Conservation (phyloP, 2,329 filamentous ascomycete species). For the Alternaria sp. region DNA sequence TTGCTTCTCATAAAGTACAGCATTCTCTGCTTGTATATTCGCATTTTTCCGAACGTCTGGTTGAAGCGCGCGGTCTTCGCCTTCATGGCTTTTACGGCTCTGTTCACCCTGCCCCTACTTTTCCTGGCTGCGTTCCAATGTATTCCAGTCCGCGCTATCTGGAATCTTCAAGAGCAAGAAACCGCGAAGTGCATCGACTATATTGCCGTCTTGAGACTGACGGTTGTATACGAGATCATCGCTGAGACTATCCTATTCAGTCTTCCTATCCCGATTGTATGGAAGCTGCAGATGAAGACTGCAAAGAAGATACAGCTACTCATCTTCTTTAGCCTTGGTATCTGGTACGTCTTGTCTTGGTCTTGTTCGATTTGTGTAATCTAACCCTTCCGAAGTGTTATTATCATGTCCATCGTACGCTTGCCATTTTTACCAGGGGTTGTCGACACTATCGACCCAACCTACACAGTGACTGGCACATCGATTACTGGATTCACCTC, state of each 20-base stretch:
- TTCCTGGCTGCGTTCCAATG: constrained; percentile 2
- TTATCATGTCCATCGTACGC: neutral
- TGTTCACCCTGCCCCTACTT: constrained; percentile 1
- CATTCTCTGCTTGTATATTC: constrained; percentile 7
- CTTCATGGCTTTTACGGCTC: constrained; percentile 5
- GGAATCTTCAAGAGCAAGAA: constrained; percentile 1
- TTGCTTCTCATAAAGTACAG: constrained; percentile 5
- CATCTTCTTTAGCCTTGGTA: constrained; percentile 4
- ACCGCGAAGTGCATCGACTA: constrained; percentile 5
- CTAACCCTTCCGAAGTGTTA: neutral
- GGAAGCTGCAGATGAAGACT: constrained; percentile 5
- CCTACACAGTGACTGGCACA: constrained; percentile 4
- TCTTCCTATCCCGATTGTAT: constrained; percentile 4
- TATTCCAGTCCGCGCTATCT: neutral
- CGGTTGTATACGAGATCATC: constrained; percentile 1
- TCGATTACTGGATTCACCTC: neutral
- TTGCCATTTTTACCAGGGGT: constrained; percentile 4
- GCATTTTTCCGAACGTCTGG: constrained; percentile 5
- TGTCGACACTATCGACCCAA: constrained; percentile 2
- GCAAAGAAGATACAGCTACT: constrained; percentile 1
- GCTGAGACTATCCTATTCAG: constrained; percentile 3
- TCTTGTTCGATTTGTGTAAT: neutral
- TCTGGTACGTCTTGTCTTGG: neutral
- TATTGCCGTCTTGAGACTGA: neutral
- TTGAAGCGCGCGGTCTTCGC: constrained; percentile 4